Conservation (phyloP, 495 filamentous ascomycete genomes). For the Amniculicola lignicola region DNA sequence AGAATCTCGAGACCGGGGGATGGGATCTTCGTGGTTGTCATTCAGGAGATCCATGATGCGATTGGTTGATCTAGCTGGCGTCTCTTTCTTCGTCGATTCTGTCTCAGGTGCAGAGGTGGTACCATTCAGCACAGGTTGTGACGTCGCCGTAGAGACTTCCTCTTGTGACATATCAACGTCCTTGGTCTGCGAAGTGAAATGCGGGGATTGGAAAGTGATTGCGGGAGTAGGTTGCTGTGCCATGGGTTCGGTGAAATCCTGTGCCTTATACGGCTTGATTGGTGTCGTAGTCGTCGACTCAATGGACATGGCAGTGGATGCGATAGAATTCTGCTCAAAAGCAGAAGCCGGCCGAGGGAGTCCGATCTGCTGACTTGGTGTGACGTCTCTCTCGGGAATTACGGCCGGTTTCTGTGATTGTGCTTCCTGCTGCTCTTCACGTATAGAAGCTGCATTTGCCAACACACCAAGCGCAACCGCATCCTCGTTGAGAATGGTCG, state of each 20-base stretch:
- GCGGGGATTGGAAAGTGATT: too few species aligned
- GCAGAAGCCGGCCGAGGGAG: conserved; percentile 1
- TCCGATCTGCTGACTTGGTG: conserved; percentile 6
- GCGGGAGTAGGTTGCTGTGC: too few species aligned
- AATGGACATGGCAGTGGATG: conserved; percentile 22
- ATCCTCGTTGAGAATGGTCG: conserved; percentile 16
- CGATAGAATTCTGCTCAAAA: conserved; percentile 5
- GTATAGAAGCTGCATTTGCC: background rate
- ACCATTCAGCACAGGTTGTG: too few species aligned
- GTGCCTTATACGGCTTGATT: background rate
- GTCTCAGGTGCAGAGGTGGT: too few species aligned
- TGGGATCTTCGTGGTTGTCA: conserved; percentile 18
- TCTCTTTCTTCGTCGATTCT: conserved; percentile 6
- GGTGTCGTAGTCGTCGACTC: conserved; percentile 20
- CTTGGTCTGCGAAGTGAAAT: too few species aligned
- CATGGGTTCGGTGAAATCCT: background rate
- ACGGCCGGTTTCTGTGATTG: too few species aligned
- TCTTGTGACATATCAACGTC: too few species aligned
- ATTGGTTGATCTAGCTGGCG: conserved; percentile 20
- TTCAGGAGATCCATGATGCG: conserved; percentile 29
- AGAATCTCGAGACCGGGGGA: conserved; percentile 5
- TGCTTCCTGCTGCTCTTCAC: background rate
- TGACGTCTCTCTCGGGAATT: too few species aligned
- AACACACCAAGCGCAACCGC: too few species aligned
- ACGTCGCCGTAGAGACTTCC: too few species aligned